Conservation (phyloP, 176 grass and related monocot genomes). For the Tillandsia fasciculata region DNA sequence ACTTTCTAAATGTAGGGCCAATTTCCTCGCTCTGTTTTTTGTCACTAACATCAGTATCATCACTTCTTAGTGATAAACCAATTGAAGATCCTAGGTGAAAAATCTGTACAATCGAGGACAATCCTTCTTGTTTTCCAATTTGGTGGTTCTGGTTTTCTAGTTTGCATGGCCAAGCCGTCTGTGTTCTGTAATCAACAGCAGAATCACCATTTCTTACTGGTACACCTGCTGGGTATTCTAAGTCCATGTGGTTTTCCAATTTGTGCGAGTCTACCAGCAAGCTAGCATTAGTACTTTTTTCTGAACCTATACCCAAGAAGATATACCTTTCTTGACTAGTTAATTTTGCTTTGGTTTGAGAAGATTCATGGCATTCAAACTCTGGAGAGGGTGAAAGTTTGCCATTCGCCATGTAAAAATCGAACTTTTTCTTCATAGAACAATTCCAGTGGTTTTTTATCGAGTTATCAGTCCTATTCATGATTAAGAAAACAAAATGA, state of each 20-base stretch:
- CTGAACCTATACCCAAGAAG: conserved; percentile 28
- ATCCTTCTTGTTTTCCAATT: conserved; percentile 22
- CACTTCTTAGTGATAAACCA: conserved; percentile 17
- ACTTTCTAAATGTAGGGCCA: not conserved
- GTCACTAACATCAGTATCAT: conserved; percentile 39
- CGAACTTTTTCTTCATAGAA: conserved; percentile 88
- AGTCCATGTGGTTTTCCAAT: conserved; percentile 21
- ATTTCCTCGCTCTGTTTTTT: conserved; percentile 9
- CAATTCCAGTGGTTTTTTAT: conserved; percentile 99
- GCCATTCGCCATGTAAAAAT: conserved; percentile 30
- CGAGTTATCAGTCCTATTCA: conserved; percentile 91
- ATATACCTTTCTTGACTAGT: conserved; percentile 19
- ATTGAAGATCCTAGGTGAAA: conserved; percentile 16
- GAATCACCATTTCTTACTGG: conserved; percentile 29
- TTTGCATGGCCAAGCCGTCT: not conserved
- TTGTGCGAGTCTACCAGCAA: conserved; percentile 26
- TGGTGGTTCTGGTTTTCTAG: not conserved
- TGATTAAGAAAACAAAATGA: conserved; percentile 6
- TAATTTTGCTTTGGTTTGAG: conserved; percentile 28
- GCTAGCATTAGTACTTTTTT: conserved; percentile 26
- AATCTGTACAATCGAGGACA: no score
- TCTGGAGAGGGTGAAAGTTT: conserved; percentile 29
- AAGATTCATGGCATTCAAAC: conserved; percentile 21
- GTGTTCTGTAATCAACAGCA: conserved; percentile 27
- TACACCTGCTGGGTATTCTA: conserved; percentile 23